These are phyloP conservation scores for Gonapodya sp. DNA, from an alignment of 192 early-diverging fungal species.

Conservation along the genomic window DNA sequence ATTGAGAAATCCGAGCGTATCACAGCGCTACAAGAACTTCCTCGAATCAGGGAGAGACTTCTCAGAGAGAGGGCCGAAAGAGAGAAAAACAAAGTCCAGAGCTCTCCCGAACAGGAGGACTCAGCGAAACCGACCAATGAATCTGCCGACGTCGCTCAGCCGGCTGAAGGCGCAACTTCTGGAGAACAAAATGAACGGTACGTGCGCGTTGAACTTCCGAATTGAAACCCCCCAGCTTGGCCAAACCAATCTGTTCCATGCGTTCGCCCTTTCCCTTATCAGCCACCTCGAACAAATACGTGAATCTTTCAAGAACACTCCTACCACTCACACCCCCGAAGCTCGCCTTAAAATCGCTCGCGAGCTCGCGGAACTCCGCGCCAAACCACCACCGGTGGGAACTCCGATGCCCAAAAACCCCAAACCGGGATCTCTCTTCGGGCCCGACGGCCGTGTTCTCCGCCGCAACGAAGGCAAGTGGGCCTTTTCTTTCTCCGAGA, in stretches of 20 bases:
- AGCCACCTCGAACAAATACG: conserved; percentile 24
- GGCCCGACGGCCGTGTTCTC: conserved; percentile 32
- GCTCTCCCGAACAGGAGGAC: too few species aligned
- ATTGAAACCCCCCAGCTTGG: background rate
- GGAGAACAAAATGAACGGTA: background rate
- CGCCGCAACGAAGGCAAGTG: conserved; percentile 50
- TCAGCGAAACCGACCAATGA: too few species aligned
- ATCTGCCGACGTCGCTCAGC: too few species aligned
- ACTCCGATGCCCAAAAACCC: conserved; percentile 11
- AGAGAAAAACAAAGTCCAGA: conserved; percentile 13
- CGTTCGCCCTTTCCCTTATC: background rate
- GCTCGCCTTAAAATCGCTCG: conserved; percentile 37
- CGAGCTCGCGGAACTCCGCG: conserved; percentile 32
- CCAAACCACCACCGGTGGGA: conserved; percentile 11
- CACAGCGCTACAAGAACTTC: conserved; percentile 31
- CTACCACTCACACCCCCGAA: conserved; percentile 37
- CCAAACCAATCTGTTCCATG: too few species aligned
- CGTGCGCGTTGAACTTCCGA: background rate
- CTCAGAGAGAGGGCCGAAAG: conserved; percentile 17
- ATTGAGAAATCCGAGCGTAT: conserved; percentile 48
- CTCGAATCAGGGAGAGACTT: conserved; percentile 22
- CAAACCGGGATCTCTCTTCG: conserved; percentile 13
- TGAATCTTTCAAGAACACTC: conserved; percentile 29
- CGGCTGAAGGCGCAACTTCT: background rate
- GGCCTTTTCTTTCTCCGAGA: conserved; percentile 23